A percentile compares a stretch with the other conserved stretches of the same genome.
Evolutionary conservation across 2,329 filamentous ascomycete species (phyloP).

Genomic region (Mycosphaerella sp.): DNA sequence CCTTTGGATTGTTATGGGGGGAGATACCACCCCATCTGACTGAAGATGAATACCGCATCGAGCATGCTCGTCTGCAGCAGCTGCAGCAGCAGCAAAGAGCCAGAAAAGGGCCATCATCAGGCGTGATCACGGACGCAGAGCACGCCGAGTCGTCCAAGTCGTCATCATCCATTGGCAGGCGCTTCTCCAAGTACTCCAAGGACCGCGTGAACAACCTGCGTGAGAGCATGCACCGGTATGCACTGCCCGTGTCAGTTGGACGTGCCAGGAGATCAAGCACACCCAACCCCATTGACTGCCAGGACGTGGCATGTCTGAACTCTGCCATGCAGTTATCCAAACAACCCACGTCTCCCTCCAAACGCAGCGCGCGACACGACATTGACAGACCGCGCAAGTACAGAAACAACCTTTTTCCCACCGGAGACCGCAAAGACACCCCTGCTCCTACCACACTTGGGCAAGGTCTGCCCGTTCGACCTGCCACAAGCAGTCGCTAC

Average conservation of each 20-base stretch:
- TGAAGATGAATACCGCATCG: background rate
- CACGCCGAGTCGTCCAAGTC: conserved; percentile 1
- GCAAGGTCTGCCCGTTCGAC: conserved; percentile 17
- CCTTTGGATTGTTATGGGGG: background rate
- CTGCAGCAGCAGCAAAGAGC: background rate
- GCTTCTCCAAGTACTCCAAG: conserved; percentile 15
- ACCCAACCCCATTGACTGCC: conserved; percentile 16
- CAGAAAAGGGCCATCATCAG: conserved; percentile 9
- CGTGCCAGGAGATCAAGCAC: conserved; percentile 25
- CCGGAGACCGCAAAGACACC: conserved; percentile 31
- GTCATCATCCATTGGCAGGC: conserved; percentile 13
- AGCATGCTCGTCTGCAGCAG: background rate
- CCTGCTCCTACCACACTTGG: conserved; percentile 25
- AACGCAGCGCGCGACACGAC: conserved; percentile 24
- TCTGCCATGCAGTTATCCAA: conserved; percentile 6
- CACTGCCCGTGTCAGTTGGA: conserved; percentile 13
- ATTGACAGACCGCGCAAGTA: conserved; percentile 28
- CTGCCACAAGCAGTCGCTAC: conserved; percentile 12
- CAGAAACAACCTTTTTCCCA: conserved; percentile 15
- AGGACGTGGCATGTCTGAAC: conserved; percentile 10
- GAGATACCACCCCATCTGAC: conserved; percentile 6
- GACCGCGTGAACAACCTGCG: conserved; percentile 15
- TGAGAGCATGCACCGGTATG: conserved; percentile 16
- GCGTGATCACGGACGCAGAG: background rate
- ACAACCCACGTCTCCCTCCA: conserved; percentile 28